Evolutionary conservation across 106 monocot species (phyloP).

Genomic region (Dendrobium chrysotoxum): DNA sequence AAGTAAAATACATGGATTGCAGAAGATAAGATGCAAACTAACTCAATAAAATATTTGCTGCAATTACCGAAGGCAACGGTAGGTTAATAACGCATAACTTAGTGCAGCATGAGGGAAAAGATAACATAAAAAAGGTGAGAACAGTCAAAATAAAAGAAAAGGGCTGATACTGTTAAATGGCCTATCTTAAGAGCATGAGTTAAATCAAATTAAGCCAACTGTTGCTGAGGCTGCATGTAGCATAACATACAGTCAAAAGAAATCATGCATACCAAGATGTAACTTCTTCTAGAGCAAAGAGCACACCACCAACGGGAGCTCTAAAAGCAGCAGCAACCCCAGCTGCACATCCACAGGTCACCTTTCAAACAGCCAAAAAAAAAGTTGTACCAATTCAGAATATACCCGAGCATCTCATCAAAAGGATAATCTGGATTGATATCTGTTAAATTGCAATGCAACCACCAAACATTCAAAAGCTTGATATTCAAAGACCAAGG

Average conservation of each 20-base stretch:
- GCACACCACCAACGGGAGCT: conserved; percentile 96
- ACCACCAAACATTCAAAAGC: neutral
- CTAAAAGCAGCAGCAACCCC: conserved; percentile 98
- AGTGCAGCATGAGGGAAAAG: neutral
- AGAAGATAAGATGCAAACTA: neutral
- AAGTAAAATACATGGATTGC: neutral
- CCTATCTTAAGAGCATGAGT: neutral
- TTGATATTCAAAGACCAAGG: neutral
- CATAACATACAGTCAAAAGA: neutral
- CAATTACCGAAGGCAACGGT: neutral
- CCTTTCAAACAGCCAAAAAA: conserved; percentile 47
- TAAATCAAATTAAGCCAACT: neutral
- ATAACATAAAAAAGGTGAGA: neutral
- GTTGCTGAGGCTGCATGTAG: neutral
- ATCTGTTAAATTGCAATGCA: neutral
- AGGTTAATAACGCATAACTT: neutral
- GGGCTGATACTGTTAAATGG: neutral
- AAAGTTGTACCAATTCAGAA: neutral
- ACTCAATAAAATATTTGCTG: neutral
- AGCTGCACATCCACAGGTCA: conserved; percentile 99
- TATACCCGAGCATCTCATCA: neutral
- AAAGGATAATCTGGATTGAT: neutral
- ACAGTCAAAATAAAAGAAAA: neutral
- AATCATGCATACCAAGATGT: conserved; percentile 78
- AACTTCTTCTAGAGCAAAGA: conserved; percentile 98